Evolutionary conservation across 805 yeast species (phyloP).

Genomic region (Wickerhamiella siamensis): DNA sequence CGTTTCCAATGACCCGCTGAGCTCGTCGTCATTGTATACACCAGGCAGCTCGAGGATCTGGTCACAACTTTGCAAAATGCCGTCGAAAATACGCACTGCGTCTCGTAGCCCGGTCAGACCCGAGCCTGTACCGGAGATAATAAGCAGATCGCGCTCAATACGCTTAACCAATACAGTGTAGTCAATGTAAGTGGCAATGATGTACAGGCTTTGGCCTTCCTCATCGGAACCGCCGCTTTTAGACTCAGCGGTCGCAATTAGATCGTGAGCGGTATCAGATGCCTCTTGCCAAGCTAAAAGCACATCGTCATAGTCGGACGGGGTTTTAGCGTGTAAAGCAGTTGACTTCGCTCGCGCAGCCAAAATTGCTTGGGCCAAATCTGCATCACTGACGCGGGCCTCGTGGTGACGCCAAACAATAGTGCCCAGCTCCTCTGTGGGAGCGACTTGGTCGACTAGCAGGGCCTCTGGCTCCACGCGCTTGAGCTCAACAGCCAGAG

Average conservation of each 20-base stretch:
- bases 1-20: constrained; percentile 38
- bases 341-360: constrained; percentile 19
- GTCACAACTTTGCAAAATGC: constrained; percentile 37
- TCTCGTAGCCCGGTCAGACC: constrained; percentile 22
- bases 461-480: constrained; percentile 23
- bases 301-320: constrained; percentile 34
- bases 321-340: constrained; percentile 7
- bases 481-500: constrained; percentile 30
- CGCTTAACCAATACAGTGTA: constrained; percentile 53
- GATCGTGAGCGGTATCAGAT: constrained; percentile 42
- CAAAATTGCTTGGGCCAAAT: constrained; percentile 37
- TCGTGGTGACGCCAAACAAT: constrained; percentile 45
- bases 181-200: constrained; percentile 59
- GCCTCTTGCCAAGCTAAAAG: constrained; percentile 59
- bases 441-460: constrained; percentile 13
- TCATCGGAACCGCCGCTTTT: constrained; percentile 28
- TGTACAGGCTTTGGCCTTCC: constrained; percentile 54
- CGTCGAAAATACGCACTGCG: constrained; percentile 34
- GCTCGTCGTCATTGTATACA: constrained; percentile 69
- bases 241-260: constrained; percentile 33
- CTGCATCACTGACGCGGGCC: constrained; percentile 56
- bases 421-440: constrained; percentile 28
- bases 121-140: constrained; percentile 9
- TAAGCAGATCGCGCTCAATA: constrained; percentile 50
- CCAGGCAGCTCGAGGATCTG: constrained; percentile 77